Percentiles rank a stretch among this genome's conserved stretches.
Conservation (phyloP, 2,329 filamentous ascomycete species). For the Fusarium sp. region DNA sequence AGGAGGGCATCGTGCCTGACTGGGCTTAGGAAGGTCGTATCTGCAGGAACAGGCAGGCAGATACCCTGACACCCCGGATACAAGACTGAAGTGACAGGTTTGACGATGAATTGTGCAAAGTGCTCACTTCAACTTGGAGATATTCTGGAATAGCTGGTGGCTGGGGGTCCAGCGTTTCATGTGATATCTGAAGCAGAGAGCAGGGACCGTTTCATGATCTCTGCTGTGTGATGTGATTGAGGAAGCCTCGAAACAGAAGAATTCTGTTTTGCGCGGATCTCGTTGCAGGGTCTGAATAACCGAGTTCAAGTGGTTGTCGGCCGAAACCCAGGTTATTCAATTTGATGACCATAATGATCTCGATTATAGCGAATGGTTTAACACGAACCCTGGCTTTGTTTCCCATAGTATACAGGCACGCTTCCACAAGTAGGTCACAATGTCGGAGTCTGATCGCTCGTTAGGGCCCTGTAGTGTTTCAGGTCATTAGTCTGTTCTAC, state of each 20-base stretch:
- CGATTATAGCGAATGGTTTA: slow-evolving; percentile 23
- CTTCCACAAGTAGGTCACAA: slow-evolving; percentile 21
- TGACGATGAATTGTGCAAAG: slow-evolving; percentile 23
- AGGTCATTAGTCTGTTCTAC: slow-evolving; percentile 40
- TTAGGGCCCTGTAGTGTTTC: slow-evolving; percentile 34
- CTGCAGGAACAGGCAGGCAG: slow-evolving; percentile 39
- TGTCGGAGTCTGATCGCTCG: slow-evolving; percentile 29
- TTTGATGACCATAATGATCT: slow-evolving; percentile 14
- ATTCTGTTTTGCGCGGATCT: slow-evolving; percentile 4
- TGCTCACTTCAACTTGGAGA: slow-evolving; percentile 42
- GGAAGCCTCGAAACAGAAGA: slow-evolving; percentile 6
- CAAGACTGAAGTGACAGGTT: slow-evolving; percentile 28
- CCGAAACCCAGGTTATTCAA: not conserved
- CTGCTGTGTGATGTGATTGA: slow-evolving; percentile 35
- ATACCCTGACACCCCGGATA: slow-evolving; percentile 44
- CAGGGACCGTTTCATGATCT: slow-evolving; percentile 40
- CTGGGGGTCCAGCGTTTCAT: slow-evolving; percentile 45
- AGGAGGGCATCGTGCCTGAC: slow-evolving; percentile 25
- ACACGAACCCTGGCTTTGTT: slow-evolving; percentile 25
- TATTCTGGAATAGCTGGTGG: slow-evolving; percentile 48
- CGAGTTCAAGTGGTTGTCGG: not conserved
- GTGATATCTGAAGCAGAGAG: slow-evolving; percentile 37
- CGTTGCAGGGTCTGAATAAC: slow-evolving; percentile 8
- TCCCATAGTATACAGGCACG: slow-evolving; percentile 10
- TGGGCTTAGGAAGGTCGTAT: slow-evolving; percentile 30